These are phyloP conservation scores for Lepidium didymum DNA, from an alignment of 345 rosid genomes.

Conservation along the genomic window DNA sequence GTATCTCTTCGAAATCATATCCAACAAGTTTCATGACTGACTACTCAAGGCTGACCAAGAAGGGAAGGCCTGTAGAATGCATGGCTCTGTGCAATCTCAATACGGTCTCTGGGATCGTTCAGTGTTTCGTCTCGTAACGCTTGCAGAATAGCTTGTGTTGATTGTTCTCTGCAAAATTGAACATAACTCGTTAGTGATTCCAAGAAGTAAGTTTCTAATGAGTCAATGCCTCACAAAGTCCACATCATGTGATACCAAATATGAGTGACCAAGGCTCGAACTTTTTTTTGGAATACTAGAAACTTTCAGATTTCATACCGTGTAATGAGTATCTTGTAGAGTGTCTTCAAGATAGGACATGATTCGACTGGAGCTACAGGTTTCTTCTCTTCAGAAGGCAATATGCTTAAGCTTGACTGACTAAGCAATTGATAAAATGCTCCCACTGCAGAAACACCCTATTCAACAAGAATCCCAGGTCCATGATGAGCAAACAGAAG, in stretches of 20 bases:
- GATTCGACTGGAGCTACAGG: conserved; percentile 85
- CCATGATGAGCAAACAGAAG: background rate
- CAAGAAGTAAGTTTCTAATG: background rate
- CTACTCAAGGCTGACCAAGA: conserved; percentile 43
- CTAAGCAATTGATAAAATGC: conserved; percentile 89
- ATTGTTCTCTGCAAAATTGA: conserved; percentile 49
- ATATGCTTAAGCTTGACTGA: conserved; percentile 60
- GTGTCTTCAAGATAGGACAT: conserved; percentile 82
- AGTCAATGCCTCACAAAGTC: background rate
- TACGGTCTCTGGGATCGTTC: conserved; percentile 91
- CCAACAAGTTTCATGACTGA: background rate
- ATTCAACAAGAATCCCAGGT: conserved; percentile 14
- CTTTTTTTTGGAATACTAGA: background rate
- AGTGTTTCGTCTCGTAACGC: conserved; percentile 86
- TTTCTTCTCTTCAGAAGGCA: conserved; percentile 68
- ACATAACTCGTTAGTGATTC: background rate
- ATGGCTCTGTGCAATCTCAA: conserved; percentile 84
- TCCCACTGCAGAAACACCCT: conserved; percentile 95
- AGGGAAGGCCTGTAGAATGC: conserved; percentile 90
- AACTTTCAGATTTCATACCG: conserved; percentile 31
- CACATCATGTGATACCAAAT: background rate
- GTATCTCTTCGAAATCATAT: background rate
- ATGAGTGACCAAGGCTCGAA: background rate
- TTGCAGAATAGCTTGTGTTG: conserved; percentile 65
- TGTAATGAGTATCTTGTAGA: conserved; percentile 68